Evolutionary conservation across 1,284 basidiomycete genomes (phyloP).

Genomic region (Austroboletus niveus): DNA sequence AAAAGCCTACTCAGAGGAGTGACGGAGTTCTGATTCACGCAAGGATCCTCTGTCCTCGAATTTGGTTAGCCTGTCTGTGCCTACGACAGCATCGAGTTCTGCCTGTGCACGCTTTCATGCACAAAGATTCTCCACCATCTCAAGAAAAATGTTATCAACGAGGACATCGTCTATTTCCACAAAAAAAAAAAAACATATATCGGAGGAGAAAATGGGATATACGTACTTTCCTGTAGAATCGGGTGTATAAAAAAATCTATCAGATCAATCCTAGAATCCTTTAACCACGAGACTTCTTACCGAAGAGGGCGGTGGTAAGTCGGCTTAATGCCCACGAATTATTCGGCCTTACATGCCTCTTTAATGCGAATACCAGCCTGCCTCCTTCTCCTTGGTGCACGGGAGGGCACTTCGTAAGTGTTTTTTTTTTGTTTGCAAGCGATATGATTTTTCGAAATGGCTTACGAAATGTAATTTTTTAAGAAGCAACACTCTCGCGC

Average conservation of each 20-base stretch:
- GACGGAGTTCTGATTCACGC: slow-evolving; percentile 1
- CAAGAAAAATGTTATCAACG: slow-evolving; percentile 28
- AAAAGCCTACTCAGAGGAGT: too few species aligned
- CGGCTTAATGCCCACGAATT: too few species aligned
- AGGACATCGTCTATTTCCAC: slow-evolving; percentile 7
- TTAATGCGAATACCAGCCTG: too few species aligned
- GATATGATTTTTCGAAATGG: background rate
- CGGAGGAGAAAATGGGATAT: too few species aligned
- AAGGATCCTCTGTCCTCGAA: slow-evolving; percentile 37
- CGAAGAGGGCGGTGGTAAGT: too few species aligned
- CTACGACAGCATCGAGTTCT: slow-evolving; percentile 39
- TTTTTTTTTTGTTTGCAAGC: too few species aligned
- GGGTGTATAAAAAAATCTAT: too few species aligned
- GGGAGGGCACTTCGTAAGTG: background rate
- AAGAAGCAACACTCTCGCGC: slow-evolving; percentile 2
- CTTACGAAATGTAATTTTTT: slow-evolving; percentile 19
- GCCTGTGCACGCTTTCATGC: slow-evolving; percentile 33
- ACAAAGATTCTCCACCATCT: slow-evolving; percentile 34
- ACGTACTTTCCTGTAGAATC: too few species aligned
- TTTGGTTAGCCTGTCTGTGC: slow-evolving; percentile 36
- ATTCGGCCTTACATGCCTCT: too few species aligned
- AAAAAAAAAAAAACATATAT: background rate
- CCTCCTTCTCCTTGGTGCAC: background rate
- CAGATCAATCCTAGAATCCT: too few species aligned
- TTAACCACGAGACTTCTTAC: too few species aligned